A percentile compares a stretch with the other conserved stretches of the same genome.
Conservation (phyloP, 2,329 filamentous ascomycete genomes). For the Neoascochyta sp. region DNA sequence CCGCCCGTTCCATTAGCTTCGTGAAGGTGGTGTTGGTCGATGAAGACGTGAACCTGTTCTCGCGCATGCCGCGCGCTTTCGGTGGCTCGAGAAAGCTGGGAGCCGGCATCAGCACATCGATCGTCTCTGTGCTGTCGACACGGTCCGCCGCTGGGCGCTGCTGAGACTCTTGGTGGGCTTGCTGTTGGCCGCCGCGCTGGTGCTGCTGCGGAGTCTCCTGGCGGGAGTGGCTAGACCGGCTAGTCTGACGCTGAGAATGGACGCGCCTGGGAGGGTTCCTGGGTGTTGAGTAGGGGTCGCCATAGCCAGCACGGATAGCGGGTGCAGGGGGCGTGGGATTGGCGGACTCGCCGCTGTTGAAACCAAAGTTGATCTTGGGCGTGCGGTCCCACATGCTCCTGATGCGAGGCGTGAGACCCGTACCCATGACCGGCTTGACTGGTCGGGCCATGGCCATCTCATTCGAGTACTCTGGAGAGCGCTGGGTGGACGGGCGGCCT, state of each 20-base stretch:
- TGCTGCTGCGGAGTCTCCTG: slow-evolving; percentile 7
- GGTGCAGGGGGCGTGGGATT: slow-evolving; percentile 20
- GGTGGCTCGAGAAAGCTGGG: slow-evolving; percentile 34
- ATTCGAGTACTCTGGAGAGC: slow-evolving; percentile 15
- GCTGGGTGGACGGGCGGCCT: too few relatives aligned
- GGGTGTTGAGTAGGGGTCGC: slow-evolving; percentile 32
- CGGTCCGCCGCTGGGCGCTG: slow-evolving; percentile 13
- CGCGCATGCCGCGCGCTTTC: slow-evolving; percentile 28
- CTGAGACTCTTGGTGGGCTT: slow-evolving; percentile 6
- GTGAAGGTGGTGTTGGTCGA: slow-evolving; percentile 39
- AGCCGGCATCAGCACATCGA: slow-evolving; percentile 44
- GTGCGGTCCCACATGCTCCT: slow-evolving; percentile 37
- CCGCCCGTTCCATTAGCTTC: slow-evolving; percentile 43
- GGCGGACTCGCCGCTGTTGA: slow-evolving; percentile 7
- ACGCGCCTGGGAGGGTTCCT: slow-evolving; percentile 22
- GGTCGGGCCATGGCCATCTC: slow-evolving; percentile 11
- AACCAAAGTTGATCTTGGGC: slow-evolving; percentile 31
- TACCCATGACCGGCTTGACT: slow-evolving; percentile 9
- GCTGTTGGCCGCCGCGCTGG: slow-evolving; percentile 6
- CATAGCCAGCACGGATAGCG: slow-evolving; percentile 25
- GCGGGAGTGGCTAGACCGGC: slow-evolving; percentile 7
- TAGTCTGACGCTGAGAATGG: slow-evolving; percentile 15
- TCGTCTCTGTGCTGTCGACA: slow-evolving; percentile 42
- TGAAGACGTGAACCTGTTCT: slow-evolving; percentile 32
- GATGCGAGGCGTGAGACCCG: slow-evolving; percentile 30